Conservation (phyloP, 352 stramenopile genomes). For the Thalassiosira ordinaria region DNA sequence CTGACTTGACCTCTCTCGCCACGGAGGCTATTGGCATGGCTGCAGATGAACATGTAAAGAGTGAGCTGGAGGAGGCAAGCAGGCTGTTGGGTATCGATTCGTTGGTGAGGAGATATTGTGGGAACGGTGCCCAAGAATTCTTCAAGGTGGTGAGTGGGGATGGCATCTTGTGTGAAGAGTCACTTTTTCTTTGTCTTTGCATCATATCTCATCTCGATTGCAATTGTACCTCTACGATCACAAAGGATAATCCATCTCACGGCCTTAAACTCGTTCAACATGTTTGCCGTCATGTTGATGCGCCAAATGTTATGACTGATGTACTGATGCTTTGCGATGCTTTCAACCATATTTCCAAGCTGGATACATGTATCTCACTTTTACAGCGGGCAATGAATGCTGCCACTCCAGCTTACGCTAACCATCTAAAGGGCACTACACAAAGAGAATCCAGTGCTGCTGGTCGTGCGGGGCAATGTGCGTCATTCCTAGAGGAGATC, state of each 20-base stretch:
- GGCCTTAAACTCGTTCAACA: constrained; percentile 69
- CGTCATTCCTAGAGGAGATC: constrained; percentile 49
- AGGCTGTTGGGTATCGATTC: constrained; percentile 77
- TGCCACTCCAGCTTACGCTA: neutral
- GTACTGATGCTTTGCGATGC: constrained; percentile 75
- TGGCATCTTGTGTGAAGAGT: too few relatives aligned
- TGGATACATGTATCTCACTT: constrained; percentile 67
- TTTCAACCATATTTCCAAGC: constrained; percentile 73
- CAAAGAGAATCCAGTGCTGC: neutral
- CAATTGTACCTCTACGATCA: too few relatives aligned
- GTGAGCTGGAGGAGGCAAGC: constrained; percentile 79
- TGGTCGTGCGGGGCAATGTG: constrained; percentile 47
- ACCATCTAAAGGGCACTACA: constrained; percentile 14
- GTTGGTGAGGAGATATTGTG: constrained; percentile 82
- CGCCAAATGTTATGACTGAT: constrained; percentile 63
- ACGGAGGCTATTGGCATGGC: constrained; percentile 70
- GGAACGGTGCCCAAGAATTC: constrained; percentile 76
- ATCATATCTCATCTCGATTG: too few relatives aligned
- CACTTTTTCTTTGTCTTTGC: too few relatives aligned
- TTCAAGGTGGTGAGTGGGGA: constrained; percentile 67
- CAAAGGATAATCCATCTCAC: constrained; percentile 71
- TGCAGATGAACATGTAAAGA: constrained; percentile 66
- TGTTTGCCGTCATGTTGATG: constrained; percentile 71
- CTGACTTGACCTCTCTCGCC: constrained; percentile 67
- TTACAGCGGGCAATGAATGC: constrained; percentile 64